These are phyloP conservation scores for Solanum pennellii DNA, from an alignment of 257 asterid genomes.

Conservation along the genomic window DNA sequence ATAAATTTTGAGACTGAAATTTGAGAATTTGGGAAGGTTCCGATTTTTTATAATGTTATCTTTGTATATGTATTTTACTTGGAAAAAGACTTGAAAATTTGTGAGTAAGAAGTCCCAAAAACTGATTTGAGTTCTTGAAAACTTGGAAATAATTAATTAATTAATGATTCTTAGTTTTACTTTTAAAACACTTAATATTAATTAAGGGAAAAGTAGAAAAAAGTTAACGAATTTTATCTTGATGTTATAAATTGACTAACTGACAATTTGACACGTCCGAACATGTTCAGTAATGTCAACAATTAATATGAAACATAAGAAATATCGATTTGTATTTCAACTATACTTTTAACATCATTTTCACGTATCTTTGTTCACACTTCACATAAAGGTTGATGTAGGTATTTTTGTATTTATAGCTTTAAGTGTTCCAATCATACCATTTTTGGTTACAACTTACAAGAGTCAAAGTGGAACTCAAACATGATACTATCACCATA, in stretches of 20 bases:
- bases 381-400: not conserved
- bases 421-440: not conserved
- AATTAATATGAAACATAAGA: not conserved
- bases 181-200: not conserved
- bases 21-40: not conserved
- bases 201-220: not conserved
- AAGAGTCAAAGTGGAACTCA: not conserved
- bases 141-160: too few relatives aligned
- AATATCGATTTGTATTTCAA: not conserved
- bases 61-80: not conserved
- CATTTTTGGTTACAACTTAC: not conserved
- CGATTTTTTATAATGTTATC: not conserved
- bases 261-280: fast-evolving
- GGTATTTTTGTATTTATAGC: not conserved
- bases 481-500: not conserved
- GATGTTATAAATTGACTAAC: not conserved
- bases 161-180: not conserved
- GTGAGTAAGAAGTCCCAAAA: not conserved
- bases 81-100: not conserved
- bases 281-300: not conserved
- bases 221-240: not conserved
- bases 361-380: not conserved
- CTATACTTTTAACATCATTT: not conserved
- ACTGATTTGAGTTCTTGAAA: not conserved
- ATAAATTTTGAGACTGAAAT: not conserved